Evolutionary conservation across 192 early-diverging fungal species (phyloP).

Genomic region (Coemansia sp.): DNA sequence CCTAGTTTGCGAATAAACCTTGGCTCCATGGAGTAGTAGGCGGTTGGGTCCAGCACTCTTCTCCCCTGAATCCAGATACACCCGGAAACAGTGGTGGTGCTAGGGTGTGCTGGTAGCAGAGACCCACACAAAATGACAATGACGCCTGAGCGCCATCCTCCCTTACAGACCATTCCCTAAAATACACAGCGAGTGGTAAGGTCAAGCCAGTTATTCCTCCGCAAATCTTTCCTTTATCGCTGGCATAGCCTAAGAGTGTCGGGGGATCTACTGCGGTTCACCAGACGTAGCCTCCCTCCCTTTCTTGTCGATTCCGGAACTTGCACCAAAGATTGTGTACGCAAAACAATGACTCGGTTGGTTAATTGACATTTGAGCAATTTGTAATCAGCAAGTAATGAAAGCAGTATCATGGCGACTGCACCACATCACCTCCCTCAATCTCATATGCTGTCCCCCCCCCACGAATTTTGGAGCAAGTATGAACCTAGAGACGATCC

Average conservation of each 20-base stretch:
- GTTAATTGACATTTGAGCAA: background rate
- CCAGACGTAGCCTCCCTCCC: background rate
- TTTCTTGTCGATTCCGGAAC: background rate
- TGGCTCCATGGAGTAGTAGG: background rate
- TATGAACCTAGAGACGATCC: no score
- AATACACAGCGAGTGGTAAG: background rate
- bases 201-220: background rate
- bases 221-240: background rate
- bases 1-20: background rate
- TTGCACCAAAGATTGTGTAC: background rate
- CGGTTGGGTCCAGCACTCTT: background rate
- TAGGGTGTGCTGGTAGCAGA: background rate
- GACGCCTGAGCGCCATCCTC: background rate
- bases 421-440: no score
- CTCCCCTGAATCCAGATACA: background rate
- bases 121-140: background rate
- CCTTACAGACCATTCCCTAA: background rate
- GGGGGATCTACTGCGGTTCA: background rate
- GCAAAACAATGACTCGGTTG: background rate
- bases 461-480: no score
- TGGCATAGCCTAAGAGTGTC: background rate
- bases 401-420: no score
- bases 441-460: no score
- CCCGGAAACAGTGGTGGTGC: background rate
- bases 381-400: no score